Conservation (phyloP, 2,329 filamentous ascomycete genomes). For the Alternaria ethzedia region DNA sequence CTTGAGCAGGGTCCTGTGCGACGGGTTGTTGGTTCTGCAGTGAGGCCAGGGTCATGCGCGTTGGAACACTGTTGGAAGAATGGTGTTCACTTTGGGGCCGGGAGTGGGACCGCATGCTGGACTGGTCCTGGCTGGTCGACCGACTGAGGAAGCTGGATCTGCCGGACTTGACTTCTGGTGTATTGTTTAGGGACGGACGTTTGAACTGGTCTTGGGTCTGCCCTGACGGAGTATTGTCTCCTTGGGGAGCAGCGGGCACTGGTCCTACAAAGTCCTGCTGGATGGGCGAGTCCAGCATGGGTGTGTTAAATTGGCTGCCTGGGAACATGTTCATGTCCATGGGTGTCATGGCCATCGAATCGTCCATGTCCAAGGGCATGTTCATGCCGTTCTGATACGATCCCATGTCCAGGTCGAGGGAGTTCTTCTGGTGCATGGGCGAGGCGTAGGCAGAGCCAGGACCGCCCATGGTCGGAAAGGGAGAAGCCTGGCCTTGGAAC, state of each 20-base stretch:
- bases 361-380: slow-evolving; percentile 54
- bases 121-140: slow-evolving; percentile 36
- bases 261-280: slow-evolving; percentile 43
- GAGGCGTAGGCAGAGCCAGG: slow-evolving; percentile 53
- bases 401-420: slow-evolving; percentile 54
- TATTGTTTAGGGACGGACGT: slow-evolving; percentile 34
- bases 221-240: slow-evolving; percentile 25
- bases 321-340: slow-evolving; percentile 50
- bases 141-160: slow-evolving; percentile 32
- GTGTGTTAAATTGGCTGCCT: slow-evolving; percentile 46
- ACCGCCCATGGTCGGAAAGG: slow-evolving; percentile 47
- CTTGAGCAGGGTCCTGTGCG: slow-evolving; percentile 26
- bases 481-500: slow-evolving; percentile 43
- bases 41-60: slow-evolving; percentile 33
- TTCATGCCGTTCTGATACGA: slow-evolving; percentile 51
- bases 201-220: slow-evolving; percentile 39
- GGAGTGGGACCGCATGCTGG: slow-evolving; percentile 31
- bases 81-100: slow-evolving; percentile 34
- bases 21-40: slow-evolving; percentile 36
- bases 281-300: slow-evolving; percentile 52
- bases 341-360: slow-evolving; percentile 45
- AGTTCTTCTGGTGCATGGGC: slow-evolving; percentile 46
- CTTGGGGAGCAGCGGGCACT: slow-evolving; percentile 40
- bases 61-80: slow-evolving; percentile 26
- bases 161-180: slow-evolving; percentile 36